phyloP scores from a whole-genome alignment of 2,329 filamentous ascomycete genomes.

The Monosporascus sp. region DNA sequence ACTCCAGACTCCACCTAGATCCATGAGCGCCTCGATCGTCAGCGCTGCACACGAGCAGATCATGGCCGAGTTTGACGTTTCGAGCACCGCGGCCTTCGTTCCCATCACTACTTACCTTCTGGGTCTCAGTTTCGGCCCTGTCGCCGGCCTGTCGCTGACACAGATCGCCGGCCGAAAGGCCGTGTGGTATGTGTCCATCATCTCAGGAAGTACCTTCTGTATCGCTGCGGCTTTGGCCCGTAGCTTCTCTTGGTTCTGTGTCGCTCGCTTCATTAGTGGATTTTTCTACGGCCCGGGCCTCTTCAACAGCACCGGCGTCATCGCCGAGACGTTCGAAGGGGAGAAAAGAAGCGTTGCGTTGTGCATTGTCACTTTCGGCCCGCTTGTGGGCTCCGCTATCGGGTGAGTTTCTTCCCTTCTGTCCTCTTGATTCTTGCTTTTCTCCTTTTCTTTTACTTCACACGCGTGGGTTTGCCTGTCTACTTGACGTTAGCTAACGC shows the following conservation, averaged over 20 bases:
- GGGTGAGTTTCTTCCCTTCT: constrained; percentile 33
- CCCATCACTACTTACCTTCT: constrained; percentile 56
- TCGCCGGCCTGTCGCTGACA: constrained; percentile 53
- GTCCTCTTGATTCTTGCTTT: background rate
- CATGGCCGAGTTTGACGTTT: constrained; percentile 48
- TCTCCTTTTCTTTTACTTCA: background rate
- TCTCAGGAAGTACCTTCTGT: constrained; percentile 49
- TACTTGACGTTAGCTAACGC: too few relatives aligned
- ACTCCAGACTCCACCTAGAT: constrained; percentile 29
- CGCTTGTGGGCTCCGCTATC: constrained; percentile 48
- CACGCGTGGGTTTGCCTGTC: too few relatives aligned
- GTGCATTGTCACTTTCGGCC: constrained; percentile 43
- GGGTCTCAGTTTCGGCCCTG: constrained; percentile 54
- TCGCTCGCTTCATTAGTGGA: constrained; percentile 53
- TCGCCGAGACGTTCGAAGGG: constrained; percentile 43
- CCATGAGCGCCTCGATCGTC: constrained; percentile 50
- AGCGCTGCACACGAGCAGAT: constrained; percentile 42
- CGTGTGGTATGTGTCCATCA: constrained; percentile 43
- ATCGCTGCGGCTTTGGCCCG: constrained; percentile 48
- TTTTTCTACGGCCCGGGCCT: constrained; percentile 45
- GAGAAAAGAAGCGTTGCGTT: constrained; percentile 37
- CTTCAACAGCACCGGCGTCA: constrained; percentile 43
- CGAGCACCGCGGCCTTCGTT: constrained; percentile 51
- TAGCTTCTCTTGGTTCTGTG: constrained; percentile 43
- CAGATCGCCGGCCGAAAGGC: constrained; percentile 52